Evolutionary conservation across 495 filamentous ascomycete genomes (phyloP).

Genomic region (Stereocaulon alpinum): DNA sequence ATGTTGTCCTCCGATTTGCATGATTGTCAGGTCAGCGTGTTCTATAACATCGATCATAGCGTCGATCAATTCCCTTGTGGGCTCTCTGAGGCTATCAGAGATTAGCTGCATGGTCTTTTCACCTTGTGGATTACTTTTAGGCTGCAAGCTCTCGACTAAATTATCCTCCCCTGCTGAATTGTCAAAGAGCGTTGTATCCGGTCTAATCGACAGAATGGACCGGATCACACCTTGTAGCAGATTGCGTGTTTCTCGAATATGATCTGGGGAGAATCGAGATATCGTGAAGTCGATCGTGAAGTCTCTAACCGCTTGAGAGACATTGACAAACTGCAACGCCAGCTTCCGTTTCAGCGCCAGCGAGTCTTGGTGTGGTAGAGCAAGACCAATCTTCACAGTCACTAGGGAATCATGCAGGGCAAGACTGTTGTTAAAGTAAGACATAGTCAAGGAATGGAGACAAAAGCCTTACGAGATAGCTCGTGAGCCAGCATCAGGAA

Average conservation of each 20-base stretch:
- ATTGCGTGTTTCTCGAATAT: conserved; percentile 39
- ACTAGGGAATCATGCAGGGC: conserved; percentile 27
- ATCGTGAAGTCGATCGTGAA: conserved; percentile 43
- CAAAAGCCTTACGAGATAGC: conserved; percentile 32
- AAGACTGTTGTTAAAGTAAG: conserved; percentile 16
- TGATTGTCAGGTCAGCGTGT: conserved; percentile 37
- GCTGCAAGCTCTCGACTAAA: conserved; percentile 1
- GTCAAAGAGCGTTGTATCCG: conserved; percentile 35
- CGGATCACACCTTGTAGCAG: conserved; percentile 43
- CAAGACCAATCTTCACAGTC: conserved; percentile 38
- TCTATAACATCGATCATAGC: conserved; percentile 34
- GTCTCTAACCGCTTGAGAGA: conserved; percentile 46
- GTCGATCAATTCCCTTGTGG: conserved; percentile 35
- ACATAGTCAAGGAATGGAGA: not conserved
- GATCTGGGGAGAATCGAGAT: conserved; percentile 38
- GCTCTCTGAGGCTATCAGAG: conserved; percentile 33
- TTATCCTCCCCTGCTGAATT: not conserved
- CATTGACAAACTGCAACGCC: conserved; percentile 39
- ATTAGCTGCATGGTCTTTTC: conserved; percentile 28
- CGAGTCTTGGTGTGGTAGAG: conserved; percentile 32
- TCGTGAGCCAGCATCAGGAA: conserved; percentile 45
- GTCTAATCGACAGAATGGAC: conserved; percentile 34
- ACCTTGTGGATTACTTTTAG: conserved; percentile 21
- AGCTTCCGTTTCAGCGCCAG: conserved; percentile 30
- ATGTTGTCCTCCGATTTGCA: conserved; percentile 34